Conservation (phyloP, 202 grass and related monocot species). For the Setaria italica region DNA sequence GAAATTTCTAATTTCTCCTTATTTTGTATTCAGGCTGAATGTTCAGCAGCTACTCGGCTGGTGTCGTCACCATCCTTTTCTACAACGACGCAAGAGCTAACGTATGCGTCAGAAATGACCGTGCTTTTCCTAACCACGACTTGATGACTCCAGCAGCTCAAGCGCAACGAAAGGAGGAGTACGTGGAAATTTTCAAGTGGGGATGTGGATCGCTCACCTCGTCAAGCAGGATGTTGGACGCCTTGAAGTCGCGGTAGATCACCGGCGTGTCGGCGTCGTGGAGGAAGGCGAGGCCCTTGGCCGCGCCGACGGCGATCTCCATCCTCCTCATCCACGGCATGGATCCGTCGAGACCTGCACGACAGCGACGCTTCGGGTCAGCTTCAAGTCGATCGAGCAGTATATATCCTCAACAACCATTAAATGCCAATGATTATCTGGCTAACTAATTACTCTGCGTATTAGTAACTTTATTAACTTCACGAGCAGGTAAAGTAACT, state of each 20-base stretch:
- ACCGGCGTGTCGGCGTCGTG: conserved; percentile 69
- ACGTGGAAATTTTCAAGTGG: not conserved
- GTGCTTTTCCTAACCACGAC: not conserved
- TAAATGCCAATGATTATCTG: not conserved
- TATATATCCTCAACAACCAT: not conserved
- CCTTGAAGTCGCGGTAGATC: conserved; percentile 82
- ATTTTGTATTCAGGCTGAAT: not conserved
- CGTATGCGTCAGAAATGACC: conserved; percentile 5
- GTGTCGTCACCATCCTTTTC: not conserved
- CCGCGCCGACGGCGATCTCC: conserved; percentile 66
- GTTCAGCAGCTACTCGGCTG: not conserved
- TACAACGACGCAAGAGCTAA: conserved; percentile 22
- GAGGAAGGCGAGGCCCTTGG: conserved; percentile 74
- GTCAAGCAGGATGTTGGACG: conserved; percentile 70
- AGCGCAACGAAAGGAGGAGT: too few relatives aligned
- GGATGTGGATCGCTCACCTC: conserved; percentile 40
- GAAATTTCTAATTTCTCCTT: not conserved
- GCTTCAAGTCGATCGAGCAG: too few relatives aligned
- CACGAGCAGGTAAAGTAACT: not conserved
- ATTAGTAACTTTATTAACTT: not conserved
- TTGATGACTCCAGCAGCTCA: too few relatives aligned
- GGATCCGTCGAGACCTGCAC: conserved; percentile 47
- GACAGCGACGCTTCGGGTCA: not conserved
- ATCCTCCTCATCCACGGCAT: conserved; percentile 67
- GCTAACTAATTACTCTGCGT: not conserved